These are phyloP conservation scores for Candida schatavii DNA, from an alignment of 805 yeast species.

Conservation along the genomic window DNA sequence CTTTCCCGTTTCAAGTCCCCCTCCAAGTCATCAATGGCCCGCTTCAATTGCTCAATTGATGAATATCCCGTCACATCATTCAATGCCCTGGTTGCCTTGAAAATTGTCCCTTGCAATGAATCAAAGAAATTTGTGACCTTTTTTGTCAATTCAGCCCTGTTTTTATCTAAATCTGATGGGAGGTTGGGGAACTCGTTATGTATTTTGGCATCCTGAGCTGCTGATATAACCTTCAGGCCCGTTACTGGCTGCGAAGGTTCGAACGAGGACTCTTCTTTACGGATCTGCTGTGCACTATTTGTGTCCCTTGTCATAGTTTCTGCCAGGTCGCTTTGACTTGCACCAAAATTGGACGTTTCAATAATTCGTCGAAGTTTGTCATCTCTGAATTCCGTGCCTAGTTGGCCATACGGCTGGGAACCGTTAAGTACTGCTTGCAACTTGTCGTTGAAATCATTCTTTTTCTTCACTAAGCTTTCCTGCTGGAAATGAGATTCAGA, in stretches of 20 bases:
- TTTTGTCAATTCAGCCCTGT: conserved; percentile 34
- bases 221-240: neutral
- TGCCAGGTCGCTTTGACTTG: conserved; percentile 5
- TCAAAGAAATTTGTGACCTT: conserved; percentile 49
- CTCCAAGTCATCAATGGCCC: conserved; percentile 58
- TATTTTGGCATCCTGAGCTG: conserved; percentile 4
- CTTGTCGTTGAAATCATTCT: neutral
- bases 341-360: conserved; percentile 33
- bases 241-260: neutral
- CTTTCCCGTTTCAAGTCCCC: conserved; percentile 47
- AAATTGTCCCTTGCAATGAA: conserved; percentile 54
- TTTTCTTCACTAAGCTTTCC: conserved; percentile 1
- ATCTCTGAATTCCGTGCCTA: conserved; percentile 15
- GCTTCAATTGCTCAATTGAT: conserved; percentile 68
- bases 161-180: conserved; percentile 45
- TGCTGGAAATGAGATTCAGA: neutral
- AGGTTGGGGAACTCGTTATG: conserved; percentile 28
- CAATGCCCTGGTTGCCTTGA: conserved; percentile 62
- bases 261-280: neutral
- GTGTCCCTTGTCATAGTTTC: too few species aligned
- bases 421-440: neutral
- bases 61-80: conserved; percentile 93
- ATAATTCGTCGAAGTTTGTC: conserved; percentile 30
- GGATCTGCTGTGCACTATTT: neutral
- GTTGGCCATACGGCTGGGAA: neutral